Percentiles rank a stretch among this genome's conserved stretches.
phyloP scores from a whole-genome alignment of 2,329 filamentous ascomycete genomes.

The Trichoderma pleuroti region DNA sequence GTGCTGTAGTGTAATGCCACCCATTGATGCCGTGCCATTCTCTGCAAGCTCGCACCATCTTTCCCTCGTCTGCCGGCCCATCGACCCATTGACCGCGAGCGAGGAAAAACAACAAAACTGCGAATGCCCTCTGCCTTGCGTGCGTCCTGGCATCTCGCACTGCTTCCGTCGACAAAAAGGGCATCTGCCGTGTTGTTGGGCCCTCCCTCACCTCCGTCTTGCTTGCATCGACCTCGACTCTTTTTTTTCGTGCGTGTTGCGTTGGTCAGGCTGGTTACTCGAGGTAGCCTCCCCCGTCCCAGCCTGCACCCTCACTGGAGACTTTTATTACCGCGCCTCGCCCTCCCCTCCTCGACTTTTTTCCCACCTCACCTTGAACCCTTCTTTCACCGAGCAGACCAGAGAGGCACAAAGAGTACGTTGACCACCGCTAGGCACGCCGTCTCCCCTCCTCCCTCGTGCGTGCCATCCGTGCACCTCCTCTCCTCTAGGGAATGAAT shows the following conservation, averaged over 20 bases:
- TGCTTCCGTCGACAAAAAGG: background rate
- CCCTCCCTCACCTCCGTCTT: background rate
- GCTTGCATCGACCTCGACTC: background rate
- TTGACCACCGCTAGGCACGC: background rate
- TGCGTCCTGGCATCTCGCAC: background rate
- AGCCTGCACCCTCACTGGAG: conserved; percentile 14
- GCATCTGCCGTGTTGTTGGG: conserved; percentile 4
- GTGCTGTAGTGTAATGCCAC: background rate
- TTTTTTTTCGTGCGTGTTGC: conserved; percentile 10
- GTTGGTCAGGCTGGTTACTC: conserved; percentile 20
- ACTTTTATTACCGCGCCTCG: conserved; percentile 22
- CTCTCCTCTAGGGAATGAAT: background rate
- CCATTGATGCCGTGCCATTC: background rate
- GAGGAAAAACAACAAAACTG: background rate
- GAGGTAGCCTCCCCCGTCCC: conserved; percentile 20
- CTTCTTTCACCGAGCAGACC: conserved; percentile 20
- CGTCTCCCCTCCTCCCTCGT: background rate
- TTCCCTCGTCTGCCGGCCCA: background rate
- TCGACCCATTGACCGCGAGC: background rate
- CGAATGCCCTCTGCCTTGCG: background rate
- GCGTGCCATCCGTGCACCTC: background rate
- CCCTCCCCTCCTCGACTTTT: conserved; percentile 19
- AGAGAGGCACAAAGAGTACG: conserved; percentile 17
- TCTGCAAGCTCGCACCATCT: background rate
- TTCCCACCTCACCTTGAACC: conserved; percentile 19